Conservation (phyloP, 2,329 filamentous ascomycete species). For the Verticillium nonalfalfae region DNA sequence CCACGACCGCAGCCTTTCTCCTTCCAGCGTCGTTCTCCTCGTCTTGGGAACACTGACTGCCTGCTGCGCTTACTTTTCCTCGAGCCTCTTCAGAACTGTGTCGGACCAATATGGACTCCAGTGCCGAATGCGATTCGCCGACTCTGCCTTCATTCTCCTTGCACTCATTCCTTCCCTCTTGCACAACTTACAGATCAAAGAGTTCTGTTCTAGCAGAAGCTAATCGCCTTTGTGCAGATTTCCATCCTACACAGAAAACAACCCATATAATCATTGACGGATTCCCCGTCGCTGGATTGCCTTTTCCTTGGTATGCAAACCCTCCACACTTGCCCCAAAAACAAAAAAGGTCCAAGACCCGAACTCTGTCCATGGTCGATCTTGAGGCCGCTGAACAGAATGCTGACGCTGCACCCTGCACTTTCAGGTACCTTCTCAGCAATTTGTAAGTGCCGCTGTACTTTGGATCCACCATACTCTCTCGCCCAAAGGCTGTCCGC, state of each 20-base stretch:
- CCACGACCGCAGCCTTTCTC: no score
- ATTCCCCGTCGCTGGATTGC: neutral
- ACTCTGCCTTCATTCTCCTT: neutral
- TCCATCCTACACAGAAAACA: neutral
- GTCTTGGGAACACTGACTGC: no score
- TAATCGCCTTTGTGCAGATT: neutral
- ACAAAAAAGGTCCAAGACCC: neutral
- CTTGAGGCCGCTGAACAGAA: neutral
- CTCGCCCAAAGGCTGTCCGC: neutral
- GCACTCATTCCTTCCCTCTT: neutral
- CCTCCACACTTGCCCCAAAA: neutral
- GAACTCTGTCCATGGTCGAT: no score
- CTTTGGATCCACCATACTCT: neutral
- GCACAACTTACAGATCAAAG: neutral
- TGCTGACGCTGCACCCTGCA: neutral
- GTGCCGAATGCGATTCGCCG: neutral
- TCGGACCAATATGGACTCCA: neutral
- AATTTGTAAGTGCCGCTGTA: neutral
- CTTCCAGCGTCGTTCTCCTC: no score
- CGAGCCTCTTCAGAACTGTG: no score
- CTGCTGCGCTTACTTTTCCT: no score
- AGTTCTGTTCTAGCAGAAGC: neutral
- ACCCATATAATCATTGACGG: neutral
- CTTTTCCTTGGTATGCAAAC: neutral
- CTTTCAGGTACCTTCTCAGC: neutral